phyloP scores from a whole-genome alignment of 495 filamentous ascomycete species.

The Tuber aestivum region DNA sequence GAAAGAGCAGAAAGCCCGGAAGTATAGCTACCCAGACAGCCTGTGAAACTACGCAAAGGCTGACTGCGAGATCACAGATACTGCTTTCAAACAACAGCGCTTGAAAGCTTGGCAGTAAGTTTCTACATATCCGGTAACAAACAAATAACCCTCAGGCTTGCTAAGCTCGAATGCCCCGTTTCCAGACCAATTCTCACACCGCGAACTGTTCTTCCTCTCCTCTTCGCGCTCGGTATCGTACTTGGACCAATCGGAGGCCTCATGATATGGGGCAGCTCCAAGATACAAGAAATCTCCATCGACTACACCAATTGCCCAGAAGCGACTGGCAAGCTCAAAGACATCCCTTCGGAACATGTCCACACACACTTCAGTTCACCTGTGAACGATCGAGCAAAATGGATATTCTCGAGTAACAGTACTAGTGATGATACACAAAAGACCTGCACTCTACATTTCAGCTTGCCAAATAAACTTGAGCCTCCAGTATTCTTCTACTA shows the following conservation, averaged over 20 bases:
- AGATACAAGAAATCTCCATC: slow-evolving; percentile 78
- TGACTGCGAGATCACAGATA: slow-evolving; percentile 53
- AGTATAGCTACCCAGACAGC: slow-evolving; percentile 53
- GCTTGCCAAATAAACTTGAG: slow-evolving; percentile 66
- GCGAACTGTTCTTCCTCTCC: slow-evolving; percentile 82
- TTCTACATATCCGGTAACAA: slow-evolving; percentile 5
- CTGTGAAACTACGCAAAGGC: slow-evolving; percentile 23
- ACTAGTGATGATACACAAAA: background rate
- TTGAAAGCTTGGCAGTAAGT: slow-evolving; percentile 91
- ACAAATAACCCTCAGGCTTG: background rate
- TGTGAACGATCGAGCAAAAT: slow-evolving; percentile 10
- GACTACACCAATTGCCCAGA: slow-evolving; percentile 73
- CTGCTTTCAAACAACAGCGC: slow-evolving; percentile 84
- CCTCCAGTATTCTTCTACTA: slow-evolving; percentile 87
- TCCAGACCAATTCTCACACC: slow-evolving; percentile 84
- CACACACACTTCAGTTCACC: slow-evolving; percentile 58
- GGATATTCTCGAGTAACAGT: background rate
- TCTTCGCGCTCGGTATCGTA: slow-evolving; percentile 75
- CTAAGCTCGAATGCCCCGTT: slow-evolving; percentile 1
- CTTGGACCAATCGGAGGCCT: slow-evolving; percentile 82
- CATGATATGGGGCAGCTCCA: slow-evolving; percentile 69
- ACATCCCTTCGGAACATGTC: slow-evolving; percentile 55
- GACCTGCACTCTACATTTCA: slow-evolving; percentile 64
- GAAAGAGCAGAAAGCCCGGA: slow-evolving; percentile 74
- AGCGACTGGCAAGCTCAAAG: slow-evolving; percentile 44